Conservation (phyloP, 2,329 filamentous ascomycete species). For the Fusarium fujikuroi region DNA sequence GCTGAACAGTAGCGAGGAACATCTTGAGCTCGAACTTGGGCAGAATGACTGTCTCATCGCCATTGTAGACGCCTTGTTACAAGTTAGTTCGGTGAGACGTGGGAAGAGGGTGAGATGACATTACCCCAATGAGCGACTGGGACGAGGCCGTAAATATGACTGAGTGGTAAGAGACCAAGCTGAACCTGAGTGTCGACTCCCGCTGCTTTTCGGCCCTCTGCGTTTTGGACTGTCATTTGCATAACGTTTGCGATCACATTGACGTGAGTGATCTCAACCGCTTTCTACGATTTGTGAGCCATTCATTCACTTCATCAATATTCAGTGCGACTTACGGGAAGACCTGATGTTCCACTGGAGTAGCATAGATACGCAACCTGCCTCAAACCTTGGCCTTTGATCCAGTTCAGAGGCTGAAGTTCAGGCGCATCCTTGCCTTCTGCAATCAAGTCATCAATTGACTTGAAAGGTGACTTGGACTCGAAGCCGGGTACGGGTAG, state of each 20-base stretch:
- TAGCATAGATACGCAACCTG: constrained; percentile 83
- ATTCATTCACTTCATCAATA: background rate
- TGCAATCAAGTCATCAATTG: constrained; percentile 72
- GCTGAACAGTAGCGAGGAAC: constrained; percentile 72
- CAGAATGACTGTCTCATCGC: constrained; percentile 78
- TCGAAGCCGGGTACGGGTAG: constrained; percentile 72
- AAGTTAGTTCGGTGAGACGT: constrained; percentile 53
- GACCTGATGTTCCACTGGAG: constrained; percentile 81
- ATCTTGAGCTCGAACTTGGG: constrained; percentile 79
- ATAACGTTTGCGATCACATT: constrained; percentile 83
- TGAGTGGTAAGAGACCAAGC: constrained; percentile 80
- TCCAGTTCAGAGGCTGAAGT: constrained; percentile 68
- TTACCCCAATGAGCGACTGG: constrained; percentile 64
- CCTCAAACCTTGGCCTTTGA: constrained; percentile 71
- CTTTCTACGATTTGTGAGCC: constrained; percentile 66
- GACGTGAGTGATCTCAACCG: constrained; percentile 82
- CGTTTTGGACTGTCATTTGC: constrained; percentile 64
- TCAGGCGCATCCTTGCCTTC: constrained; percentile 66
- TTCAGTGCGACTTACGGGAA: constrained; percentile 65
- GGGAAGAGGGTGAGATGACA: background rate
- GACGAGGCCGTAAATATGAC: constrained; percentile 83
- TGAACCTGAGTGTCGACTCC: constrained; percentile 55
- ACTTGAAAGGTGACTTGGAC: constrained; percentile 66
- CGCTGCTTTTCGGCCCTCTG: constrained; percentile 50
- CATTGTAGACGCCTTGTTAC: constrained; percentile 67